Evolutionary conservation across 2,329 filamentous ascomycete species (phyloP), one percentile per base, ranked within the genome.

Genomic region (Hortaea sp.): DNA sequence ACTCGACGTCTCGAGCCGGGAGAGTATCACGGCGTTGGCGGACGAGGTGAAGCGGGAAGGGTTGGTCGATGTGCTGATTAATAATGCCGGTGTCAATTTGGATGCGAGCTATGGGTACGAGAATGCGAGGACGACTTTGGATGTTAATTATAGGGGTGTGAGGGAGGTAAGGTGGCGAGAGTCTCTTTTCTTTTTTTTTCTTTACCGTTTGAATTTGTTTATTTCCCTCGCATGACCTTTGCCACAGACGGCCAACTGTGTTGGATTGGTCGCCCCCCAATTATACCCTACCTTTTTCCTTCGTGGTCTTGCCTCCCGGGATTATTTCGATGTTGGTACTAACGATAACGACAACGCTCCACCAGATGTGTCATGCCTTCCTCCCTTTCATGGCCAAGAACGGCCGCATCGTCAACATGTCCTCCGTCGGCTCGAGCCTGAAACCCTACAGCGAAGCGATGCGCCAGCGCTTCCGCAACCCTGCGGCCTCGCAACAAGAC

Each of bases 351-450:
- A 20, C 4, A 35, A 35, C 32, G 32, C 27, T 35, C 32, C 32
- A 35, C 5, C 29, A 50, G 55, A 61, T 65, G 60, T 64, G 62
- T 47, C 51, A 57, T 41, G 53, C 54, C n/a, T 57, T 63, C 49
- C 49, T 63, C 13, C 61, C 62, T 6, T 49, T 60, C 30, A 47
- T 64, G 5, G 13, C 30, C 10, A 51, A 20, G 39, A 30, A 49
- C n/a, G 59, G 59, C 28, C 57, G 65, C 29, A 64, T 68, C 20
- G 64, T 67, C 30, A 65, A 61, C 34, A 44, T 68, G 13, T 61
- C 64, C 4, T 63, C 63, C 12, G 52, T 62, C 7, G 60, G 53
- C n/a, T 62, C 58, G 0, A 45, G 51, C 9, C 51, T 64, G 37
- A 58, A 60, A 29, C 49, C 53, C 37, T 67, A 65, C 54, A 50